Base-by-base conservation (phyloP, 2,329 filamentous ascomycete genomes). In the Fusarium nurragi region DNA sequence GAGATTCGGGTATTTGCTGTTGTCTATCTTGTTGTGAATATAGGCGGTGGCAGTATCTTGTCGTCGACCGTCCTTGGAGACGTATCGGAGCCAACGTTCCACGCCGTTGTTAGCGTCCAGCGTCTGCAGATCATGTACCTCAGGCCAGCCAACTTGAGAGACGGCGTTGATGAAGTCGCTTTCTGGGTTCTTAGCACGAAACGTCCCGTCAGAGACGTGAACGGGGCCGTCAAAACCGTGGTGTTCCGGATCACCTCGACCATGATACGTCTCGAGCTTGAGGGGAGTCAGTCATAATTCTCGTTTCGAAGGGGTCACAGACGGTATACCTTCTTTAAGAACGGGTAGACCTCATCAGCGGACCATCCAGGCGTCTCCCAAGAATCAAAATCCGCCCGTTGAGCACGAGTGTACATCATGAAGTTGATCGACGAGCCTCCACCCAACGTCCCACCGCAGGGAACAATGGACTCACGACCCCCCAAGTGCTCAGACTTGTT, bases 1-100 rank as follows among this genome's bases (percentile, higher is more conserved):
- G 3, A 90, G 80, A 54, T 88, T 88, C 0, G 84, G 80, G 43
- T 86, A 79, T 3, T 81, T 74, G 2, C 60, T 67, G 5, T 76
- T 57, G 23, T 64, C 43, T 41, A 79, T 69, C 40, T 74, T 56
- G 34, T 76, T 47, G 37, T 76, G 66, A 16, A 77, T 51, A 57
- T 86, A 88, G 14, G 77, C 69, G 55, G 84, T 81, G 0, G 86
- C 86, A 1, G 85, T 77, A 64, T 89, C 86, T 68, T 87, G 85
- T n/a, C 86, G 81, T 38, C 77, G 77, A 16, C 86, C 86, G 4
- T 86, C 80, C 0, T 65, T 69, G 1, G 56, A 69, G 7, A 87
- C 78, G 60, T 84, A 87, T 67, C 71, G 11, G 44, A 67, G 32
- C 73, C 70, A 57, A 51, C 77, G 43, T 68, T 74, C 55, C 56